Conservation (phyloP, 2,329 filamentous ascomycete species). For the Lizonia empirigonia region DNA sequence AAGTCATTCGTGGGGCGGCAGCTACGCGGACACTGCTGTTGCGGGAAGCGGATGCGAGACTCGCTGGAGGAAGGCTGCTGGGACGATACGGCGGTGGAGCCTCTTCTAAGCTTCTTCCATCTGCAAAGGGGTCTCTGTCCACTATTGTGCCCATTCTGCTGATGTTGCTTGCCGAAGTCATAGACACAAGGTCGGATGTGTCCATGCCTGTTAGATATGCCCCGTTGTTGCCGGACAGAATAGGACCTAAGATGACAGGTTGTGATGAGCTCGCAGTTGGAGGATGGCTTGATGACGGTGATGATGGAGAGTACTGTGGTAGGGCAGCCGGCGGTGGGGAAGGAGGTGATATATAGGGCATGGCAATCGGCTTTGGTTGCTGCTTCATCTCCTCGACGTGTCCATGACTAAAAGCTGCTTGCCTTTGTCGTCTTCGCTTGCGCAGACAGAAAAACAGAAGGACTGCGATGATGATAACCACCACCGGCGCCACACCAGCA, state of each 20-base stretch:
- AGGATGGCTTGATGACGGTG: slow-evolving; percentile 21
- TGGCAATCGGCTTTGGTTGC: slow-evolving; percentile 15
- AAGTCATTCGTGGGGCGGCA: slow-evolving; percentile 17
- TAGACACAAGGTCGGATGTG: slow-evolving; percentile 45
- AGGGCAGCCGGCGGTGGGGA: slow-evolving; percentile 18
- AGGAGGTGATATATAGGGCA: slow-evolving; percentile 28
- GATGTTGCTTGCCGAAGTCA: slow-evolving; percentile 28
- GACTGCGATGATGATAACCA: slow-evolving; percentile 34
- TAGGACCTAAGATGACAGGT: slow-evolving; percentile 45
- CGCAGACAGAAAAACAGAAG: slow-evolving; percentile 36
- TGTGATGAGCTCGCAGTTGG: slow-evolving; percentile 26
- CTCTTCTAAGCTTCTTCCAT: slow-evolving; percentile 36
- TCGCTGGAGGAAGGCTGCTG: slow-evolving; percentile 37
- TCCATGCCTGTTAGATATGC: slow-evolving; percentile 48
- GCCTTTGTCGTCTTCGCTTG: slow-evolving; percentile 36
- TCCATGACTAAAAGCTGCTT: slow-evolving; percentile 11
- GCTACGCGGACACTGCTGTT: slow-evolving; percentile 39
- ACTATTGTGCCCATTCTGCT: slow-evolving; percentile 16
- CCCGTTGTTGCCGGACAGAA: slow-evolving; percentile 36
- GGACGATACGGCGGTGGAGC: slow-evolving; percentile 48
- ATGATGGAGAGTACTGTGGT: slow-evolving; percentile 24
- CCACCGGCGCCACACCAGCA: slow-evolving; percentile 31
- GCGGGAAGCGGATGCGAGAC: slow-evolving; percentile 38
- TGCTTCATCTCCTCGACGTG: slow-evolving; percentile 37
- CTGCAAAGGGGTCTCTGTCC: slow-evolving; percentile 40